Evolutionary conservation across 2,329 filamentous ascomycete genomes (phyloP), one percentile per base, ranked within the genome.

Genomic region (Neocucurbitaria cava): DNA sequence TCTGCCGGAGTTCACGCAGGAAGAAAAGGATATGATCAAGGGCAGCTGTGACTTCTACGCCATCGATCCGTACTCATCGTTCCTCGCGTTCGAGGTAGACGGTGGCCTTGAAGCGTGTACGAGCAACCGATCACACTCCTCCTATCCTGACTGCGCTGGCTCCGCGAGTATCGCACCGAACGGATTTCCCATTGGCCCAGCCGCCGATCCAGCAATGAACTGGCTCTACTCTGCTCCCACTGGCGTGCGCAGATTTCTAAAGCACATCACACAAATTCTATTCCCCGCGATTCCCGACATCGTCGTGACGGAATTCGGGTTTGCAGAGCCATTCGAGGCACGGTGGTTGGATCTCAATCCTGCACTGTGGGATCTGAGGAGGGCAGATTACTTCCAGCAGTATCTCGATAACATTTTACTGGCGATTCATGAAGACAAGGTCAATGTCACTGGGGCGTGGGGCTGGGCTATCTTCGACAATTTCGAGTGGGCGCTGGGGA

Each of bases 141-240:
- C 63, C 8, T 82, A 69, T 50, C 80, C 80, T 0, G 72, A 77
- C 40, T 82, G 79, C 46, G 76, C 76, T 9, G 66, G 72, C 20
- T 73, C 69, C 3, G 56, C 61, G 8, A 70, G 65, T 5, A 52
- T 68, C 1, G 73, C 70, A 0, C 67, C 78, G 0, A 74, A 77
- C 50, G 77, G 77, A 5, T 82, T 82, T 57, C 78, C 78, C 1
- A 64, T 78, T 10, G 79, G 78, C 1, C 81, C 79, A 2, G 65
- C 78, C 0, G 78, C 73, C 1, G 79, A 81, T 49, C 65, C 71
- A 6, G 72, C 69, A 9, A 76, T 77, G 43, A 67, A 52, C 30
- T 81, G 79, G 79, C 64, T 81, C 11, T 75, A 73, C 61, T 71
- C 61, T 33, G 77, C 78, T 0, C 78, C 78, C 0, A 54, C 62